These are phyloP conservation scores for Apiospora rasikravindrae DNA, from an alignment of 2,329 filamentous ascomycete genomes.

Conservation along the genomic window DNA sequence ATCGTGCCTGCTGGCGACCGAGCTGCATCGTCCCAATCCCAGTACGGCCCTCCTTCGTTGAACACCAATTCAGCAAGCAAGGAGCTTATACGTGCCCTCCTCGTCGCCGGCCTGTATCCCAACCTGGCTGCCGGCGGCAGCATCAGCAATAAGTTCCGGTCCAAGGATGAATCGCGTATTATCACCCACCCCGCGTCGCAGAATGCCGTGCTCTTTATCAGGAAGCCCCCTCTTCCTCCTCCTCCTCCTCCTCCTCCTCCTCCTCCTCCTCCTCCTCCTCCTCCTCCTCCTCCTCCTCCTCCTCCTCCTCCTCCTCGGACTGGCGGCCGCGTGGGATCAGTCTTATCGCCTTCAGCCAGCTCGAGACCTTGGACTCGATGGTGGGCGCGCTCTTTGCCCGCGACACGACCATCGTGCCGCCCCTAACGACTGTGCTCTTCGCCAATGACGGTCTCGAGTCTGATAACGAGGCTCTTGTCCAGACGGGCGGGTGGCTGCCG, in stretches of 20 bases:
- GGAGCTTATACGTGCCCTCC: constrained; percentile 51
- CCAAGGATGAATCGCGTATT: background rate
- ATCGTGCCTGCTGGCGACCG: constrained; percentile 39
- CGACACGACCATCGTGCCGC: background rate
- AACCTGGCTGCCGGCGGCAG: constrained; percentile 44
- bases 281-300: no score
- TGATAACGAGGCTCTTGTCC: background rate
- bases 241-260: no score
- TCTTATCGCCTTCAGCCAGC: constrained; percentile 4
- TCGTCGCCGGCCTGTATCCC: constrained; percentile 49
- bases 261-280: no score
- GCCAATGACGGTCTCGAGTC: background rate
- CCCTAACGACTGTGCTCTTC: constrained; percentile 11
- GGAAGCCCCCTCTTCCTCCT: background rate
- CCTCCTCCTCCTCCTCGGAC: background rate
- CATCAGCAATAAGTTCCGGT: background rate
- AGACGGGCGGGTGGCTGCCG: background rate
- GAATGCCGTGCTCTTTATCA: background rate
- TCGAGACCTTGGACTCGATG: background rate
- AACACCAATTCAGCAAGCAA: constrained; percentile 51
- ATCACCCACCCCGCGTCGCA: background rate
- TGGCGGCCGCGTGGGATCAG: background rate
- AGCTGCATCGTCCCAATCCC: background rate
- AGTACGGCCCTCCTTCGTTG: constrained; percentile 40
- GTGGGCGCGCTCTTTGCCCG: background rate